Percentiles rank a stretch among this genome's conserved stretches.
These are phyloP conservation scores for Somion occarium DNA, from an alignment of 1,284 basidiomycete genomes.

Conservation along the genomic window DNA sequence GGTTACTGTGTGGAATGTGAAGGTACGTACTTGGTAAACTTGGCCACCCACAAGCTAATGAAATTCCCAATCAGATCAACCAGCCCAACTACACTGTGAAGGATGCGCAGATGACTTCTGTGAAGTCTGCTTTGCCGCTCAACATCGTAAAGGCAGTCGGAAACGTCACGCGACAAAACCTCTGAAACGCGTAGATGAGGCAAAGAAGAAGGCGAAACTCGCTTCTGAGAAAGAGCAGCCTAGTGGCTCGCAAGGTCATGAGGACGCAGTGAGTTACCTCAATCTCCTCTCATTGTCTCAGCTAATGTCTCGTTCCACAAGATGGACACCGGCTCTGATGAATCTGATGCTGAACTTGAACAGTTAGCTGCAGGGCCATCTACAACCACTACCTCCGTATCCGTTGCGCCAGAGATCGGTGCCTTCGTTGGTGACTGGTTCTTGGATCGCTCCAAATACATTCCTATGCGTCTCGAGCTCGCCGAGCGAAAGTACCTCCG, in stretches of 20 bases:
- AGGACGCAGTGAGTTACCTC: constrained; percentile 22
- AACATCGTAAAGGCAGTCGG: constrained; percentile 74
- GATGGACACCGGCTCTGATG: constrained; percentile 49
- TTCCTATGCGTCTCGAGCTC: constrained; percentile 69
- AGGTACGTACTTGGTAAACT: constrained; percentile 40
- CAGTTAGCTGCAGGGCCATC: constrained; percentile 23
- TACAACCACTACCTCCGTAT: constrained; percentile 31
- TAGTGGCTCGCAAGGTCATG: constrained; percentile 14
- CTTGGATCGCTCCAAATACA: constrained; percentile 70
- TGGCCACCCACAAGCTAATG: neutral
- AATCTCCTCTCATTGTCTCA: neutral
- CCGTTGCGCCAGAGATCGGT: constrained; percentile 52
- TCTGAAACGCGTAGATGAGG: constrained; percentile 26
- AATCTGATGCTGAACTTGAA: constrained; percentile 39
- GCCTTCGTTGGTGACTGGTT: constrained; percentile 74
- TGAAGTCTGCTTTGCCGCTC: constrained; percentile 77
- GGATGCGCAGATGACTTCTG: constrained; percentile 69
- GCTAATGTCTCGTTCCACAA: constrained; percentile 17
- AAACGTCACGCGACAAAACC: constrained; percentile 58
- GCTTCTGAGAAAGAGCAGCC: constrained; percentile 10
- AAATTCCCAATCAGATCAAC: constrained; percentile 56
- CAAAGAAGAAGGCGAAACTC: constrained; percentile 23
- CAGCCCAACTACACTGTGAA: constrained; percentile 67
- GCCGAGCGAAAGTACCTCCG: constrained; percentile 75
- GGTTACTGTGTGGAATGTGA: constrained; percentile 80